Base-by-base conservation (phyloP, 2,329 filamentous ascomycete species). In the Aspergillus candidus region DNA sequence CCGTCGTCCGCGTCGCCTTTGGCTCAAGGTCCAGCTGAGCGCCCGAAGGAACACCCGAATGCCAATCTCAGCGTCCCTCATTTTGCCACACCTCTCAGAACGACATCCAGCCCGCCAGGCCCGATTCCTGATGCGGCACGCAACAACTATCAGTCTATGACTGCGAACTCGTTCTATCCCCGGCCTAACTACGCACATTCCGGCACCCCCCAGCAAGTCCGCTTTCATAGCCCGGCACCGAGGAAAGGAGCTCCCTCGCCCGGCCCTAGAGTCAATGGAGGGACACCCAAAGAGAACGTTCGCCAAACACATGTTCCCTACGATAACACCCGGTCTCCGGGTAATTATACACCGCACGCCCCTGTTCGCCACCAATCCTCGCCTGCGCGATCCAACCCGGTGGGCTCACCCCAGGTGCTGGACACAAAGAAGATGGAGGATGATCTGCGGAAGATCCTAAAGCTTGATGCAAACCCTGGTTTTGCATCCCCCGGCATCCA, bases 391-490 rank as follows among this genome's bases (percentile, higher is more conserved):
- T 22, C 42, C 6, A 37, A 56, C 41, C 43, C 57, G 3, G 43
- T 50, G 3, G 57, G 45, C 43, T 43, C 59, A 10, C 49, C 59
- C 7, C 56, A 58, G 35, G 53, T 61, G 18, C 37, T 61, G 18
- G 70, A 71, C 47, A 68, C 67, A 4, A 69, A 69, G 52, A 62
- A 68, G 41, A 70, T 74, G 55, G 72, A 74, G 51, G 71, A 73
- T 56, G 70, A 74, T 56, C 54, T 74, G 41, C 66, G 71, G 27
- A 63, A 70, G 27, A 70, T 74, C 29, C 51, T 74, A 56, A 74
- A 74, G 45, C 58, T 74, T 42, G 63, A 68, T 54, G 57, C 58
- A 32, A 51, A 55, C 29, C 43, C 59, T 17, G 53, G 57, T 15
- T 54, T 65, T 39, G 51, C 56, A 32, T 46, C 58, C 4, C 60